A percentile compares a stretch with the other conserved stretches of the same genome.
These are phyloP conservation scores for Fusarium virguliforme DNA, from an alignment of 2,329 filamentous ascomycete genomes.

Conservation along the genomic window DNA sequence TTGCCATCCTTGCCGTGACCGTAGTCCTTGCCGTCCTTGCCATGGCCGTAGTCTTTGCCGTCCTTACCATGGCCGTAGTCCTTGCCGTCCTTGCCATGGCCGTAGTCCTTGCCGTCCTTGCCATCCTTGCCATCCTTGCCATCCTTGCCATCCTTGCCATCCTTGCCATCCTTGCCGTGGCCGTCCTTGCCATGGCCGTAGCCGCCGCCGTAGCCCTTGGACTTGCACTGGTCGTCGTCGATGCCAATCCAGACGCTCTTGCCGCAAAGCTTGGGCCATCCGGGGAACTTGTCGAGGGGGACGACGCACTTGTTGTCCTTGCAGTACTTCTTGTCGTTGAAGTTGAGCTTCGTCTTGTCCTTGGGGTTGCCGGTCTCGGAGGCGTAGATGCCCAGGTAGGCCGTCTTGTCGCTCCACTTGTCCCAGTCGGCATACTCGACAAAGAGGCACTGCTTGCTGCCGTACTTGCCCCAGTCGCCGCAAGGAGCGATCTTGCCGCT, in stretches of 20 bases:
- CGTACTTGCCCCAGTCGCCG: slow-evolving; percentile 16
- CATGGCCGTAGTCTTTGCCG: background rate
- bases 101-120: background rate
- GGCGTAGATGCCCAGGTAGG: slow-evolving; percentile 41
- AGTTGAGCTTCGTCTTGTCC: slow-evolving; percentile 39
- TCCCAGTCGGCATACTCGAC: slow-evolving; percentile 38
- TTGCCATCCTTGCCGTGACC: background rate
- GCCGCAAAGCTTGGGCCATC: slow-evolving; percentile 36
- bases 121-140: background rate
- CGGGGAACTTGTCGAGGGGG: slow-evolving; percentile 38
- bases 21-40: background rate
- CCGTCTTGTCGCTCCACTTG: slow-evolving; percentile 31
- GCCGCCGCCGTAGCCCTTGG: background rate
- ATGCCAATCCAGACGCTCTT: slow-evolving; percentile 37
- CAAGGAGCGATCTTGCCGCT: slow-evolving; percentile 29
- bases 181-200: too few relatives aligned
- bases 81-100: background rate
- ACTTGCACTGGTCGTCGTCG: slow-evolving; percentile 41
- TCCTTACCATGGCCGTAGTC: background rate
- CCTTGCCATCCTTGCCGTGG: slow-evolving; percentile 4
- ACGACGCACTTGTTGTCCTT: slow-evolving; percentile 38
- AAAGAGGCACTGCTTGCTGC: slow-evolving; percentile 36
- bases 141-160: background rate
- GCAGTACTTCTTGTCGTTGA: slow-evolving; percentile 35
- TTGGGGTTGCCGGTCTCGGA: slow-evolving; percentile 16